phyloP scores from a whole-genome alignment of 2,329 filamentous ascomycete species.

The Aspergillus amoenus region DNA sequence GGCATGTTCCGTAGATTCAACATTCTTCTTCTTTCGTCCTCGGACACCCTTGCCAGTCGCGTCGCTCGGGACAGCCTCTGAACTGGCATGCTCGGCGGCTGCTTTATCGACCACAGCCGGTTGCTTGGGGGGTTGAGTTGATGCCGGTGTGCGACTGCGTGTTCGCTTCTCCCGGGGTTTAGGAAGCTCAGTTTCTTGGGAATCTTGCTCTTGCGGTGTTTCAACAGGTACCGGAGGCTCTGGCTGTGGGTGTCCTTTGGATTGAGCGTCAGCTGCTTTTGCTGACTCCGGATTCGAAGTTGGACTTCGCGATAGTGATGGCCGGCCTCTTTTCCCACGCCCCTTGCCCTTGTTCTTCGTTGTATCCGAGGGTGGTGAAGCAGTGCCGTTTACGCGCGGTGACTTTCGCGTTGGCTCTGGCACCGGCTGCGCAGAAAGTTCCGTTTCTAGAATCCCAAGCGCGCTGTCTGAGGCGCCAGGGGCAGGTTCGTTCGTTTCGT shows the following conservation, averaged over 20 bases:
- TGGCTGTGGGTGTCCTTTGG: not conserved
- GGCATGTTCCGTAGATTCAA: not conserved
- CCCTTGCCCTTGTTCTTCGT: slow-evolving; percentile 11
- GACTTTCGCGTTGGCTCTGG: slow-evolving; percentile 5
- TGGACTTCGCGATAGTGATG: slow-evolving; percentile 5
- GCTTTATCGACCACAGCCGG: not conserved
- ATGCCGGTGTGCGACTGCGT: slow-evolving; percentile 6
- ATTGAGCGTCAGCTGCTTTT: not conserved
- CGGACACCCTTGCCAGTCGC: slow-evolving; percentile 6
- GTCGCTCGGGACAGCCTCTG: slow-evolving; percentile 2
- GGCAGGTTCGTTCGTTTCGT: not conserved
- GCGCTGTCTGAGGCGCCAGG: not conserved
- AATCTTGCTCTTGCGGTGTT: not conserved
- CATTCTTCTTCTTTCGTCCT: slow-evolving; percentile 10
- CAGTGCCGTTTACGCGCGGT: slow-evolving; percentile 5
- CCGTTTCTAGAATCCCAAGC: not conserved
- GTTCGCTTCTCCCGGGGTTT: slow-evolving; percentile 5
- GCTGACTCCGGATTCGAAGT: not conserved
- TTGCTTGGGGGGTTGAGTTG: not conserved
- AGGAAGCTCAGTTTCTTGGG: not conserved
- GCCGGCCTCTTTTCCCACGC: slow-evolving; percentile 5
- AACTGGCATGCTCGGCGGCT: not conserved
- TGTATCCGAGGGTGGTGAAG: slow-evolving; percentile 6
- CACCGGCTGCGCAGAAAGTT: not conserved
- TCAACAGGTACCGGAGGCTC: not conserved